These are phyloP conservation scores for Lyophyllum decastes DNA, from an alignment of 768 basidiomycete genomes.

Conservation along the genomic window DNA sequence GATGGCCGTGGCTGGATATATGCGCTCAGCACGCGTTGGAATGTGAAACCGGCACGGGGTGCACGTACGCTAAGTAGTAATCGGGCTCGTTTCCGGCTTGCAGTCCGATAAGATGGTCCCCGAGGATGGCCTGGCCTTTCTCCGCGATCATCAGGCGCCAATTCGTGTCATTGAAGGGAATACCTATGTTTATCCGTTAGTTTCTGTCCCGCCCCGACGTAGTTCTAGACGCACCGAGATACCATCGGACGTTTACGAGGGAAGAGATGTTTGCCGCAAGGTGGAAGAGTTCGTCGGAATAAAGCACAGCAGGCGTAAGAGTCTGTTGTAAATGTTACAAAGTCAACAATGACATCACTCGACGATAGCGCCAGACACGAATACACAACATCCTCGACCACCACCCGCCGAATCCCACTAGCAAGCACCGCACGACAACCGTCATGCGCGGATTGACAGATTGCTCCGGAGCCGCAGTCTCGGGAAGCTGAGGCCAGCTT, in stretches of 20 bases:
- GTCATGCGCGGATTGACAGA: too few relatives aligned
- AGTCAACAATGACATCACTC: neutral
- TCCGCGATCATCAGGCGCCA: constrained; percentile 57
- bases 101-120: constrained; percentile 63
- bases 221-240: constrained; percentile 39
- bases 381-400: too few relatives aligned
- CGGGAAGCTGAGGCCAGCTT: too few relatives aligned
- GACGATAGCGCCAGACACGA: too few relatives aligned
- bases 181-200: constrained; percentile 21
- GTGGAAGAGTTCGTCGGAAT: constrained; percentile 67
- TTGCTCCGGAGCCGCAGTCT: too few relatives aligned
- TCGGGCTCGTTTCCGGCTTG: constrained; percentile 83
- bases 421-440: too few relatives aligned
- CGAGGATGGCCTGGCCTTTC: constrained; percentile 61
- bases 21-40: neutral
- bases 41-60: neutral
- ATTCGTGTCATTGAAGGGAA: constrained; percentile 71
- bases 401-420: too few relatives aligned
- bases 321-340: constrained; percentile 35
- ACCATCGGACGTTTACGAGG: constrained; percentile 67
- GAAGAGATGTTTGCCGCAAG: constrained; percentile 61
- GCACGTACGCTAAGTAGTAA: constrained; percentile 50
- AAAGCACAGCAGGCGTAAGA: constrained; percentile 64
- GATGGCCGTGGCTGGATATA: constrained; percentile 22
- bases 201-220: too few relatives aligned